These are phyloP conservation scores for Reticulascus tulasneorum DNA, from an alignment of 2,329 filamentous ascomycete genomes.

Conservation along the genomic window DNA sequence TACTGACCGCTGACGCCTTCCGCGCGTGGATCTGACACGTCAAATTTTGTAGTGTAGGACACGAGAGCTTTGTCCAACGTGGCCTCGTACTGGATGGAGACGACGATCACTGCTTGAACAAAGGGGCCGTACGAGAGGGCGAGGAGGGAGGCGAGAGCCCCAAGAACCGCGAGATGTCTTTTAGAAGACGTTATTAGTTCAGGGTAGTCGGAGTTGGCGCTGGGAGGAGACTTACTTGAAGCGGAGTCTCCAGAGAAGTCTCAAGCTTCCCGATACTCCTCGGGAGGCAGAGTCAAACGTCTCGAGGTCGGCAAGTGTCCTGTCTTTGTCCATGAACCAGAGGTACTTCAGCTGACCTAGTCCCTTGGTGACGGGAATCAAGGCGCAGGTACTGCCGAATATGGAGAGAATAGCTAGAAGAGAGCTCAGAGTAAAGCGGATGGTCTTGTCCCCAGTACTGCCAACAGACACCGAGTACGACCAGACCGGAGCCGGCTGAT, in stretches of 20 bases:
- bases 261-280: conserved; percentile 4
- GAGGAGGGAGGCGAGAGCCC: conserved; percentile 7
- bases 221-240: conserved; percentile 4
- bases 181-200: not conserved
- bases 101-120: conserved; percentile 5
- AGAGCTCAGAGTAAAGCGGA: conserved; percentile 6
- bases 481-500: conserved; percentile 1
- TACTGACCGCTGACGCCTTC: too few species aligned
- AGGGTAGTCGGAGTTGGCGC: not conserved
- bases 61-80: not conserved
- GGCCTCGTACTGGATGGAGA: not conserved
- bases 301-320: conserved; percentile 7
- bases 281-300: conserved; percentile 8
- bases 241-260: conserved; percentile 7
- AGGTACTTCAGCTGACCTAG: conserved; percentile 9
- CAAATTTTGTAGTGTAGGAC: not conserved
- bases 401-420: conserved; percentile 6
- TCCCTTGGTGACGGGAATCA: conserved; percentile 8
- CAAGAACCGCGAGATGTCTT: conserved; percentile 7
- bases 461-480: too few species aligned
- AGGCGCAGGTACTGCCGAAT: conserved; percentile 8
- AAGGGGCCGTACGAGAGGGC: conserved; percentile 9
- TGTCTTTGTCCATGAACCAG: conserved; percentile 9
- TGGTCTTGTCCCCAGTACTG: too few species aligned
- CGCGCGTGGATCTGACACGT: not conserved